Conservation (phyloP, 177 flowering plant species). For the Telopea speciosissima region DNA sequence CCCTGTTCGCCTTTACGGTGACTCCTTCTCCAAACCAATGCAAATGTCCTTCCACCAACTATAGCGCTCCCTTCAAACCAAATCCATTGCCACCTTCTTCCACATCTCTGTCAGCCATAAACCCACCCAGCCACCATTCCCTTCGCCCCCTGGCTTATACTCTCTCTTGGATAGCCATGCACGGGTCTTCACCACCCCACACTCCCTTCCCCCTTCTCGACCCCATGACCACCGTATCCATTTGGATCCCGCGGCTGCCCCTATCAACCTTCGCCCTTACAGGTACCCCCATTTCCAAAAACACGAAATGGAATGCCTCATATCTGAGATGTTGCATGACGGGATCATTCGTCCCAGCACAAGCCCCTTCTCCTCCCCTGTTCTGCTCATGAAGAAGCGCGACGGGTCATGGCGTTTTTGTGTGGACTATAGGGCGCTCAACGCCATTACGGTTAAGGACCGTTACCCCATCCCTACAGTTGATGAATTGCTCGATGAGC, state of each 20-base stretch:
- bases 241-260: not conserved
- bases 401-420: not conserved
- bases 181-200: not conserved
- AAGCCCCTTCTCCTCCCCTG: not conserved
- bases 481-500: not conserved
- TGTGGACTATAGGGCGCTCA: too few relatives aligned
- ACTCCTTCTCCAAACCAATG: too few relatives aligned
- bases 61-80: not conserved
- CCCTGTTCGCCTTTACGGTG: too few relatives aligned
- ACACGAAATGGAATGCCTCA: not conserved
- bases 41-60: not conserved
- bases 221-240: not conserved
- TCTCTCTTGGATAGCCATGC: not conserved
- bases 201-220: not conserved
- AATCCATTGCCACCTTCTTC: too few relatives aligned
- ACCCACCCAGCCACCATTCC: too few relatives aligned
- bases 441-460: not conserved
- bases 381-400: not conserved
- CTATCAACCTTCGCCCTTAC: not conserved
- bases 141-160: too few relatives aligned
- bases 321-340: not conserved
- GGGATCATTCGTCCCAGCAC: not conserved
- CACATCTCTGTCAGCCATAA: too few relatives aligned
- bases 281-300: not conserved
- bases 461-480: not conserved